A percentile compares a stretch with the other conserved stretches of the same genome.
phyloP scores from a whole-genome alignment of 2,329 filamentous ascomycete genomes.

The Aspergillus sojae region DNA sequence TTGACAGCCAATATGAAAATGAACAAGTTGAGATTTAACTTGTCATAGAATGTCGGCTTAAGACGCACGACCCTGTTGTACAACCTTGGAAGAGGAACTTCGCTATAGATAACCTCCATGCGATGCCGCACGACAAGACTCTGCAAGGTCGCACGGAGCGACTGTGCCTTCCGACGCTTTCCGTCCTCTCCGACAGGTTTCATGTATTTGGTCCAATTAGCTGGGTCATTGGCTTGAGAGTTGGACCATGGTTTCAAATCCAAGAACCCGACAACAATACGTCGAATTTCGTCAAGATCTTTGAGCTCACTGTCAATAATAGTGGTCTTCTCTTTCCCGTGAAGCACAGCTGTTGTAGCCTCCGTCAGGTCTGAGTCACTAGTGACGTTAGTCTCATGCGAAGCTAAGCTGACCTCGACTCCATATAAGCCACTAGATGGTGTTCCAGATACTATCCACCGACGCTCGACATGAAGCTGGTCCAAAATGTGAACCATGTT shows the following conservation, averaged over 20 bases:
- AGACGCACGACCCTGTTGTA: slow-evolving; percentile 72
- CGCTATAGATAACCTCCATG: slow-evolving; percentile 66
- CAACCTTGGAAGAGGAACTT: slow-evolving; percentile 70
- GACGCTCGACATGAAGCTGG: slow-evolving; percentile 64
- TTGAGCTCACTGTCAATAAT: slow-evolving; percentile 58
- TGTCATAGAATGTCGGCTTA: slow-evolving; percentile 83
- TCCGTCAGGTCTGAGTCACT: slow-evolving; percentile 39
- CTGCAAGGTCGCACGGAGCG: slow-evolving; percentile 70
- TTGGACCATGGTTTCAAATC: slow-evolving; percentile 79
- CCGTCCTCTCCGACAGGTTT: slow-evolving; percentile 63
- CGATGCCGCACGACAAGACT: slow-evolving; percentile 80
- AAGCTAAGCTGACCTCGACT: slow-evolving; percentile 62
- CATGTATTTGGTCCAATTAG: slow-evolving; percentile 74
- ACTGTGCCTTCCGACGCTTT: slow-evolving; percentile 43
- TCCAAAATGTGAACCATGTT: slow-evolving; percentile 58
- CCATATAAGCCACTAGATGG: slow-evolving; percentile 83
- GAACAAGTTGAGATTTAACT: slow-evolving; percentile 80
- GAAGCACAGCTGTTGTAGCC: slow-evolving; percentile 34
- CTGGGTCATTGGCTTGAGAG: slow-evolving; percentile 58
- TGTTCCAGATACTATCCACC: slow-evolving; percentile 90
- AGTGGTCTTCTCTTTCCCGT: slow-evolving; percentile 40
- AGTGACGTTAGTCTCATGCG: slow-evolving; percentile 39
- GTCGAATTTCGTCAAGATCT: slow-evolving; percentile 68
- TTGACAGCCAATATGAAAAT: slow-evolving; percentile 83
- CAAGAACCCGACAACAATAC: slow-evolving; percentile 71